Percentiles rank a stretch among this genome's conserved stretches.
Conservation (phyloP, 495 filamentous ascomycete species). For the Xylaria nigripes region DNA sequence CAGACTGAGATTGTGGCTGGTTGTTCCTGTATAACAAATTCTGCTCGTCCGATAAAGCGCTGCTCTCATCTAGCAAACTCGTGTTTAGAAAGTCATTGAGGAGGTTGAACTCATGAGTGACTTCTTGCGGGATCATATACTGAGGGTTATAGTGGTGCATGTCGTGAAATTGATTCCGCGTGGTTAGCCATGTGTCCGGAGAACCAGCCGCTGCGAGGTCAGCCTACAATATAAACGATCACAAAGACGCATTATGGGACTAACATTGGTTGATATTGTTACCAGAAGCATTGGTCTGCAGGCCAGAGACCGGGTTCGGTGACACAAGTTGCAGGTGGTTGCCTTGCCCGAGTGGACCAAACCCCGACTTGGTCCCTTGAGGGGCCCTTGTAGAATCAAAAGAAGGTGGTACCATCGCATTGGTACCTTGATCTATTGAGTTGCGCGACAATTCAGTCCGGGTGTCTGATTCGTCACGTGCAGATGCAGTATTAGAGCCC, state of each 20-base stretch:
- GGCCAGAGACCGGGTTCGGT: conserved; percentile 45
- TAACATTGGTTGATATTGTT: conserved; percentile 67
- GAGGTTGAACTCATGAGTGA: conserved; percentile 90
- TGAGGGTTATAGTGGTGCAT: conserved; percentile 91
- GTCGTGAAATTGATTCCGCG: conserved; percentile 77
- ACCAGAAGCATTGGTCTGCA: conserved; percentile 45
- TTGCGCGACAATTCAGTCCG: conserved; percentile 35
- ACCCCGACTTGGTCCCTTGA: conserved; percentile 34
- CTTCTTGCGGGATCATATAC: conserved; percentile 93
- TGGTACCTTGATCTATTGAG: conserved; percentile 31
- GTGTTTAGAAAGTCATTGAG: conserved; percentile 92
- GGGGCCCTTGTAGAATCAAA: conserved; percentile 32
- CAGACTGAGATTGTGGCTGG: conserved; percentile 21
- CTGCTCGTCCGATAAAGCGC: conserved; percentile 54
- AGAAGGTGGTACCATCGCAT: conserved; percentile 35
- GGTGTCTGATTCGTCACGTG: conserved; percentile 28
- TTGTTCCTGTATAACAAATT: conserved; percentile 29
- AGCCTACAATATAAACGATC: conserved; percentile 27
- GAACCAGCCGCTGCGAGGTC: conserved; percentile 41
- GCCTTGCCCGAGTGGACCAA: conserved; percentile 36
- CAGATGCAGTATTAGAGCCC: conserved; percentile 51
- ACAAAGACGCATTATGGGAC: conserved; percentile 39
- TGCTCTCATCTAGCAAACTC: conserved; percentile 73
- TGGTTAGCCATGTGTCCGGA: conserved; percentile 49
- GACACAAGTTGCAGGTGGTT: conserved; percentile 49